Evolutionary conservation across 495 filamentous ascomycete species (phyloP), one percentile per base, ranked within the genome.

Genomic region (Tricharina praecox): DNA sequence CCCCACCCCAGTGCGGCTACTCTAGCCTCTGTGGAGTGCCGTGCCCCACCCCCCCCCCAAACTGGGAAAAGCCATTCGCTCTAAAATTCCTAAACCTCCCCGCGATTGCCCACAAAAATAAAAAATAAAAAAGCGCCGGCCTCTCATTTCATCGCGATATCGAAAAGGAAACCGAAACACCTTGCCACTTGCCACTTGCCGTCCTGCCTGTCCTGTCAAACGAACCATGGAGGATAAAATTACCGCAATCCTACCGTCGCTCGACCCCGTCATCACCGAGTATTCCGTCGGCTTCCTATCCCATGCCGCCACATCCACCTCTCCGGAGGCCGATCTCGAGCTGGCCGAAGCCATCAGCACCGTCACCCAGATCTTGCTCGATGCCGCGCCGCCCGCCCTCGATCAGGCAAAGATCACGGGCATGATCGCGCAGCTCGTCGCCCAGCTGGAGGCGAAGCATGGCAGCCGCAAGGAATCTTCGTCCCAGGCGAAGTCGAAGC

Each of bases 221-320:
- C n/a, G 7, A 19, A 62, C 50, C 49, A 97, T 97, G 90, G 88
- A 97, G 66, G 70, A 80, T 54, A 82, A 95, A 71, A 82, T 97
- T 58, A 79, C 80, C 62, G 69, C 81, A 24, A 77, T 81, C 55
- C 77, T 97, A 48, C 88, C 90, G 40, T 78, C 80, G 52, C 79
- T 94, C 48, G 90, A 97, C 64, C 83, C 79, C 36, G 75, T 94
- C 48, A 68, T 97, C 44, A 84, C 85, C 30, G 83, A 92, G 62
- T 97, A 97, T 61, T 86, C 88, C 18, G 81, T 85, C 52, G 92
- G 90, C 30, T 96, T 95, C 61, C 69, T 99, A 51, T 85, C 76
- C 59, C 88, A 96, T 70, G 90, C 88, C 48, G 83, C 87, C 24
- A 85, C 79, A 49, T 71, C 78, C 38, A 90, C 81, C 66, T 71